Conservation (phyloP, 805 yeast species). For the Isabelozyma pseudorhagii region DNA sequence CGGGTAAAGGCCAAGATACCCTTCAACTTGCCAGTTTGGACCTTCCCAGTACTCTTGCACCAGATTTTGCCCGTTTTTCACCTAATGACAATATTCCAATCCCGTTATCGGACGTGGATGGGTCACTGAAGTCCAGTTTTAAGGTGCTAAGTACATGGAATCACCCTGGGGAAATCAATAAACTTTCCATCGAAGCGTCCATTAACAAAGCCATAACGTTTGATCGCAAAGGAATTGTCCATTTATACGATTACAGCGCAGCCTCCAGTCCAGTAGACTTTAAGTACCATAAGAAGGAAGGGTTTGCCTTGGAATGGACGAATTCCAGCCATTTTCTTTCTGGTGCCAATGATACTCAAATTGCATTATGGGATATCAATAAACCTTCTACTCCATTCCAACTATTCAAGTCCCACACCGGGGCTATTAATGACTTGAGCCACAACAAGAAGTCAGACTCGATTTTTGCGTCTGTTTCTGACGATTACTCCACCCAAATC, state of each 20-base stretch:
- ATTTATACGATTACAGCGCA: constrained; percentile 33
- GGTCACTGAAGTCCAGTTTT: constrained; percentile 30
- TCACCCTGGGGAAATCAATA: constrained; percentile 67
- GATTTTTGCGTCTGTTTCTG: constrained; percentile 69
- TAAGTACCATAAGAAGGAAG: constrained; percentile 61
- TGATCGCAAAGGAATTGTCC: constrained; percentile 50
- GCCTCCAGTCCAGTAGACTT: constrained; percentile 25
- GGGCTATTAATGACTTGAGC: constrained; percentile 65
- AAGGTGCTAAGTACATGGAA: constrained; percentile 47
- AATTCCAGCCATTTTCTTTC: constrained; percentile 47
- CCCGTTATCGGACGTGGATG: too few relatives aligned
- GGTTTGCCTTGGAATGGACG: constrained; percentile 72
- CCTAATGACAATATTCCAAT: constrained; percentile 12
- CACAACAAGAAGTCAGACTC: constrained; percentile 45
- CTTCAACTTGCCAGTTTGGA: constrained; percentile 43
- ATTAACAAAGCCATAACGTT: constrained; percentile 48
- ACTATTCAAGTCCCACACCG: constrained; percentile 48
- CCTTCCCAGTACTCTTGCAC: constrained; percentile 50
- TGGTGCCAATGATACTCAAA: constrained; percentile 63
- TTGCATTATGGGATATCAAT: constrained; percentile 67
- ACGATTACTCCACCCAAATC: constrained; percentile 59
- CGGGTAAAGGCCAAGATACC: constrained; percentile 38
- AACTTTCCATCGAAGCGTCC: constrained; percentile 50
- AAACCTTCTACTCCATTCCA: constrained; percentile 45
- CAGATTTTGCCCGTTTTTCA: constrained; percentile 16